phyloP scores from a whole-genome alignment of 2,329 filamentous ascomycete species.

The Acephala macrosclerotiorum region DNA sequence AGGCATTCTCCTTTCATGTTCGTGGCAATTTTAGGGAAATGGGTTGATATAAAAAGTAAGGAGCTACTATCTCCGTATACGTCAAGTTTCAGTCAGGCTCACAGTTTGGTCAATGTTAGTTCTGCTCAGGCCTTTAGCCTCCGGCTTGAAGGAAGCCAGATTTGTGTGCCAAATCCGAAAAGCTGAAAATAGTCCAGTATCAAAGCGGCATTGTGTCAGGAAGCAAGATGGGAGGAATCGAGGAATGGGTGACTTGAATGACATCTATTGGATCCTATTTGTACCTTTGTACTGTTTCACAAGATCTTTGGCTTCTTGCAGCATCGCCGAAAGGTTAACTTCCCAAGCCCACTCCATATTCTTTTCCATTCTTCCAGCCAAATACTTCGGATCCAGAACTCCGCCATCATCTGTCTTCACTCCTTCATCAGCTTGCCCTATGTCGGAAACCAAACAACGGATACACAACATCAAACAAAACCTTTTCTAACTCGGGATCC shows the following conservation, averaged over 20 bases:
- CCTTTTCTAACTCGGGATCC: constrained; percentile 21
- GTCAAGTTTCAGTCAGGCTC: too few relatives aligned
- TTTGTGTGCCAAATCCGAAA: too few relatives aligned
- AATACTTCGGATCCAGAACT: constrained; percentile 13
- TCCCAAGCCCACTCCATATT: constrained; percentile 33
- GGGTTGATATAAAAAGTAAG: too few relatives aligned
- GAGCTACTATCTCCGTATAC: too few relatives aligned
- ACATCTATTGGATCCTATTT: background rate
- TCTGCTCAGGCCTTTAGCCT: too few relatives aligned
- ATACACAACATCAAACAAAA: constrained; percentile 29
- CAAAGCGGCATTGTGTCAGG: too few relatives aligned
- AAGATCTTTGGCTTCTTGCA: constrained; percentile 16
- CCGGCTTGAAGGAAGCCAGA: too few relatives aligned
- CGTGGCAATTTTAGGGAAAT: too few relatives aligned
- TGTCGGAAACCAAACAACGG: constrained; percentile 18
- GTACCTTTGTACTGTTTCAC: constrained; percentile 12
- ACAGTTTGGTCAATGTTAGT: too few relatives aligned
- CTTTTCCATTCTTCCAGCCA: constrained; percentile 15
- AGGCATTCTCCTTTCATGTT: too few relatives aligned
- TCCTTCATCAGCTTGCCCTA: background rate
- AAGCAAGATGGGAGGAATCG: constrained; percentile 48
- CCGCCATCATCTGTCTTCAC: constrained; percentile 14
- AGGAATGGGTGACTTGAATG: background rate
- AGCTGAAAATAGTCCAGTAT: too few relatives aligned
- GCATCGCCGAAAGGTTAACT: constrained; percentile 29